Base-by-base conservation (phyloP, 2,329 filamentous ascomycete genomes). In the Thermothelomyces thermophilus region DNA sequence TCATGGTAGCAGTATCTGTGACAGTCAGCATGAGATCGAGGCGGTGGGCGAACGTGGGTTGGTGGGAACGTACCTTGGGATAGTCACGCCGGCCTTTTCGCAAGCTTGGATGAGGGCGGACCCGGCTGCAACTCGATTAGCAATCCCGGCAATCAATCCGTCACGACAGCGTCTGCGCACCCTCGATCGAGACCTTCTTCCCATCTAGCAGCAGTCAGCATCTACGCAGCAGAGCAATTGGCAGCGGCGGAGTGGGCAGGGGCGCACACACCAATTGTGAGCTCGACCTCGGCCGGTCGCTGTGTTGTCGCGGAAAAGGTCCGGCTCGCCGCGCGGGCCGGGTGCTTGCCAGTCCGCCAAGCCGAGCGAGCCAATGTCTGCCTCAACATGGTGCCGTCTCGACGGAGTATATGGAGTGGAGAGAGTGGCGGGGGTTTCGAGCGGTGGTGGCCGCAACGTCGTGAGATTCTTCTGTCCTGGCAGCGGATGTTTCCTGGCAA, bases 91-190 rank as follows among this genome's bases (percentile, higher is more conserved):
- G 58, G 91, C 93, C 76, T 98, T 96, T 74, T 98, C 93, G 76
- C 93, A 98, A 67, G 93, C 93, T 76, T 98, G 93, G 69, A 98
- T 98, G 64, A 98, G 80, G 66, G 93, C 91, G 63, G 93, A 93
- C 60, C 91, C 91, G 72, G 91, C 91, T 95, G 48, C 48, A 53
- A 67, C 64, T 76, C 67, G 55, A 58, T 61, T 50, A 54, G 51
- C 54, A 42, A 54, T 31, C 26, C 43, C 51, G 26, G 44, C 53
- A 46, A 51, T 42, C 36, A 56, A 61, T 36, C 39, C 40, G 39
- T 31, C 30, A 48, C 36, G 16, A 41, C 41, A 30, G 24, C 19
- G 51, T 31, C 57, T 55, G 14, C 40, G 22, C 47, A 62, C 60
- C 60, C 58, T 96, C 90, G 69, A 98, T 90, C 56, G 90, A 95